phyloP scores from a whole-genome alignment of 257 asterid species.

The Solanum paucissectum region DNA sequence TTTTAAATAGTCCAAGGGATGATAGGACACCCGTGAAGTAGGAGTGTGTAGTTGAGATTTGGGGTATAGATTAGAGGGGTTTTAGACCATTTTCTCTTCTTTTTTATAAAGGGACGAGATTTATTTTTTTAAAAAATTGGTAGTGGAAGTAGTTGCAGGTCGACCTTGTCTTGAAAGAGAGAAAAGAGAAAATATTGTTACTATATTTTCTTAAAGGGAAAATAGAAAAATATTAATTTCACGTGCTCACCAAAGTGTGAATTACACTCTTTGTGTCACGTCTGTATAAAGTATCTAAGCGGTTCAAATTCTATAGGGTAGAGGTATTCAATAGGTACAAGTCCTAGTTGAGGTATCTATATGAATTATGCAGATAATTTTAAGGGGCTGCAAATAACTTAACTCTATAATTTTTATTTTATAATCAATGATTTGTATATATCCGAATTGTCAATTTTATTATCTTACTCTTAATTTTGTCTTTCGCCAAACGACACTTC shows the following conservation, averaged over 20 bases:
- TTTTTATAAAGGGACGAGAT: background rate
- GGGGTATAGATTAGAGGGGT: no score
- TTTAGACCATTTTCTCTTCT: no score
- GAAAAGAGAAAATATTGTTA: no score
- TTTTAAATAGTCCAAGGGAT: no score
- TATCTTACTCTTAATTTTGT: background rate
- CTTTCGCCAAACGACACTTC: background rate
- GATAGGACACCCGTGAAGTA: no score
- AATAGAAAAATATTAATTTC: background rate
- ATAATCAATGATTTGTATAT: no score
- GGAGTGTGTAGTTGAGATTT: no score
- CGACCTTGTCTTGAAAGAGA: background rate
- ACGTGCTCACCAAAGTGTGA: background rate
- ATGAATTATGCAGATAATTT: background rate
- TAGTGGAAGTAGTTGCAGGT: background rate
- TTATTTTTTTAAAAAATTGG: no score
- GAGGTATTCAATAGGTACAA: background rate
- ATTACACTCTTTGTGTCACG: background rate
- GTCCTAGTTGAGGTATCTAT: background rate
- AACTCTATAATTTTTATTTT: background rate
- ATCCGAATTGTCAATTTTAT: background rate
- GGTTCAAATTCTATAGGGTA: background rate
- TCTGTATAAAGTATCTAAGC: background rate
- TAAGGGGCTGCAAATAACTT: background rate
- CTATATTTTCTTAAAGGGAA: background rate